Conservation (phyloP, 2,329 filamentous ascomycete genomes). For the Macrophomina phaseolina region DNA sequence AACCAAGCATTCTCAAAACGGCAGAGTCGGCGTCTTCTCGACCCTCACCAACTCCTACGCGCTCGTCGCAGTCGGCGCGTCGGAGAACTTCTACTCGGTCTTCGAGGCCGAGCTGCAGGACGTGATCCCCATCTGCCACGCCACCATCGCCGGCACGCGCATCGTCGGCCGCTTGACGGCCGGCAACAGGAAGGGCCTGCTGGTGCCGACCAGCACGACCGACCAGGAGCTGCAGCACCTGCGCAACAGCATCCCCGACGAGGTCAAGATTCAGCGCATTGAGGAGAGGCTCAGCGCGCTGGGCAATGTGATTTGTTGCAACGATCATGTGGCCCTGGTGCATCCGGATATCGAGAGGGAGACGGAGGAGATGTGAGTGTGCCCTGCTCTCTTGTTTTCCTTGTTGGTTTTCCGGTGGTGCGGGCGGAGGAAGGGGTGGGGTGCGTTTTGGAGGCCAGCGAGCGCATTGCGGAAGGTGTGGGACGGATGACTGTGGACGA, state of each 20-base stretch:
- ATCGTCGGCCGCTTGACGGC: conserved; percentile 96
- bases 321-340: conserved; percentile 95
- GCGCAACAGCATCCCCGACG: conserved; percentile 90
- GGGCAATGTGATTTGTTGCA: conserved; percentile 94
- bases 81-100: conserved; percentile 99
- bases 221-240: conserved; percentile 98
- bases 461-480: no score
- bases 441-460: no score
- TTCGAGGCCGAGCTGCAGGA: conserved; percentile 98
- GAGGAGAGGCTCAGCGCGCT: conserved; percentile 95
- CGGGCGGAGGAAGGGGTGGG: no score
- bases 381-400: neutral
- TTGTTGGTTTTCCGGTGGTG: neutral
- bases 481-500: neutral
- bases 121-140: conserved; percentile 94
- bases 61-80: conserved; percentile 90
- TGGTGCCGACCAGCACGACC: conserved; percentile 93
- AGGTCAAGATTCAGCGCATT: conserved; percentile 93
- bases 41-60: conserved; percentile 98
- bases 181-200: conserved; percentile 94
- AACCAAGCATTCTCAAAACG: neutral
- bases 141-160: conserved; percentile 93
- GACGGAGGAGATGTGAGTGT: conserved; percentile 82
- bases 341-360: conserved; percentile 97
- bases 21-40: conserved; percentile 92